Evolutionary conservation across 768 basidiomycete genomes (phyloP), one percentile per base, ranked within the genome.

Genomic region (Thelephora ganbajun): DNA sequence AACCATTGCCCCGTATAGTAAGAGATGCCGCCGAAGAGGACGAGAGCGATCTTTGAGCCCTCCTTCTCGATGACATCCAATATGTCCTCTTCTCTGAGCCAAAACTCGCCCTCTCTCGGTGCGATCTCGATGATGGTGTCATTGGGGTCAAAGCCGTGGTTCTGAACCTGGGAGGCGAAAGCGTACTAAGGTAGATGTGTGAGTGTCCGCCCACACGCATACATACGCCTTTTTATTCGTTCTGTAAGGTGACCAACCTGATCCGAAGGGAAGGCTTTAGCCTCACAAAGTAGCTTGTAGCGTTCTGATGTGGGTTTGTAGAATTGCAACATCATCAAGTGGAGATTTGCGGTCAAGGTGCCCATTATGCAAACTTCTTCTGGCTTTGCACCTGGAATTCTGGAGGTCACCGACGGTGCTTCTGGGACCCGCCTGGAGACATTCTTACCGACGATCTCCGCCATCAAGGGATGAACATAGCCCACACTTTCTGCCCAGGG

Each of bases 1-100:
- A 99, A 98, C 65, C 71, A 79, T 63, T 99, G 93, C 12, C 93
- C 96, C 19, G 91, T 94, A 67, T 97, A 99, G 68, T 92, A 99
- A 63, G 98, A 94, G 33, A 98, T 80, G 2, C 94, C 90, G 48
- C 85, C 82, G 59, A 99, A 85, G 50, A 97, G 74, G 50, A 98
- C 90, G 35, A 99, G 72, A 26, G 96, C 87, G 54, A 97, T 90
- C 41, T 71, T 72, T 44, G 73, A 55, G 13, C 87, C 88, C 60
- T 92, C 75, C 53, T 74, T 70, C 44, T 76, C 72, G 56, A 99
- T 80, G 43, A 68, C 66, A 48, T 74, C 70, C 33, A 97, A 66
- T 56, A 98, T 93, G 63, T 99, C 96, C 57, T 86, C 78, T 57
- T 86, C 85, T 54, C 91, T 77, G 50, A 99, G 76, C 19, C 70